Percentiles rank a stretch among this genome's conserved stretches.
These are phyloP conservation scores for Nemania sp. DNA, from an alignment of 2,329 filamentous ascomycete species.

Conservation along the genomic window DNA sequence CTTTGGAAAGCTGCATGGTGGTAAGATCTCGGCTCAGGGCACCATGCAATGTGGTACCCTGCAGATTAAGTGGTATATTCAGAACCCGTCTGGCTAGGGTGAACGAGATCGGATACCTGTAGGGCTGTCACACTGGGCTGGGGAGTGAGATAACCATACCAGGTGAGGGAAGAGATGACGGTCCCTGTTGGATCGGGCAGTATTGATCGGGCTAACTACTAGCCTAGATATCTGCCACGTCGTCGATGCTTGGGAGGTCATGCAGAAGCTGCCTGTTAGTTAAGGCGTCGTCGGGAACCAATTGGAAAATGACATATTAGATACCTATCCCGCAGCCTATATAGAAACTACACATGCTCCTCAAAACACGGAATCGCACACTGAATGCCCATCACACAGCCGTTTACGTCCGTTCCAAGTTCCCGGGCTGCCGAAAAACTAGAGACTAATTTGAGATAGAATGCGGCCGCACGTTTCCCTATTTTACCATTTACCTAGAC, in stretches of 20 bases:
- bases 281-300: no score
- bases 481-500: slow-evolving; percentile 4
- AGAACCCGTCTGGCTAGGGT: slow-evolving; percentile 18
- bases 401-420: neutral
- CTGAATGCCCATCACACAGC: neutral
- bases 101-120: neutral
- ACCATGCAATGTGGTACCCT: slow-evolving; percentile 41
- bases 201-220: no score
- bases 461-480: neutral
- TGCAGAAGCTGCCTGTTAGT: no score
- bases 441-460: neutral
- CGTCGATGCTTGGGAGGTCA: no score
- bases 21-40: slow-evolving; percentile 42
- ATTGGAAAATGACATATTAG: neutral
- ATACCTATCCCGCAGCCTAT: neutral
- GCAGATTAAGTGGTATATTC: slow-evolving; percentile 42
- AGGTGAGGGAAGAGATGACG: neutral
- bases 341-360: neutral
- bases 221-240: no score
- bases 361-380: neutral
- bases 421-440: neutral
- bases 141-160: neutral
- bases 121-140: no score
- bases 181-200: neutral
- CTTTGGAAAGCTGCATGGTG: slow-evolving; percentile 39